Base-by-base conservation (phyloP, 164 flowering plant genomes). In the Umbellularia californica region DNA sequence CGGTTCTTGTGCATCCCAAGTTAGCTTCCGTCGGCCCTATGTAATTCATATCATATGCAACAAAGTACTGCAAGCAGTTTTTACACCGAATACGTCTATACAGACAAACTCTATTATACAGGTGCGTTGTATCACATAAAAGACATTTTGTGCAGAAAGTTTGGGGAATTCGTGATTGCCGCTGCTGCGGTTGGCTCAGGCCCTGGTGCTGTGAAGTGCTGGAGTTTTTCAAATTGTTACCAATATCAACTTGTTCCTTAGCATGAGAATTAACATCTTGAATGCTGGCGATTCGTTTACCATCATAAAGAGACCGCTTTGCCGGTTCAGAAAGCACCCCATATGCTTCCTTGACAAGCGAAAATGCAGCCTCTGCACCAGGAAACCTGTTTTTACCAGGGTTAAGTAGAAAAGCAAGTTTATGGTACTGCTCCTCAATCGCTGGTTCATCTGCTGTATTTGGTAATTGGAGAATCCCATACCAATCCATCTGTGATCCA, bases 291-390 rank as follows among this genome's bases (percentile, higher is more conserved):
- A 63, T 84, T 52, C 79, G 79, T 74, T 79, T 91, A 77, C 79
- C 77, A 78, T 94, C 93, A 83, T 80, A 84, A 6, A 71, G 3
- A 28, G 74, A 41, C 63, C 94, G 83, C 75, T 85, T 87, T 14
- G 70, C 78, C 7, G 63, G 69, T 66, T 95, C 94, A 50, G 82
- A 70, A 73, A 95, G 91, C 30, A 86, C 78, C 74, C 86, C 82
- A 19, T 87, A 84, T 10, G 98, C 98, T 78, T 93, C 97, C 28
- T 90, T 89, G 73, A 95, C 85, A 75, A 95, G 71, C 83, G 88
- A 87, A 74, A 95, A 95, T 23, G 97, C 99, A 75, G 90, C 89
- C 78, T 89, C 91, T 17, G 97, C 99, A 66, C 99, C 99, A 17
- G 88, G 50, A 79, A 89, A 86, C 72, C 87, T 85, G 80, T 93